phyloP scores from a whole-genome alignment of 176 grass and related monocot species.

The Phoenix roebelenii region DNA sequence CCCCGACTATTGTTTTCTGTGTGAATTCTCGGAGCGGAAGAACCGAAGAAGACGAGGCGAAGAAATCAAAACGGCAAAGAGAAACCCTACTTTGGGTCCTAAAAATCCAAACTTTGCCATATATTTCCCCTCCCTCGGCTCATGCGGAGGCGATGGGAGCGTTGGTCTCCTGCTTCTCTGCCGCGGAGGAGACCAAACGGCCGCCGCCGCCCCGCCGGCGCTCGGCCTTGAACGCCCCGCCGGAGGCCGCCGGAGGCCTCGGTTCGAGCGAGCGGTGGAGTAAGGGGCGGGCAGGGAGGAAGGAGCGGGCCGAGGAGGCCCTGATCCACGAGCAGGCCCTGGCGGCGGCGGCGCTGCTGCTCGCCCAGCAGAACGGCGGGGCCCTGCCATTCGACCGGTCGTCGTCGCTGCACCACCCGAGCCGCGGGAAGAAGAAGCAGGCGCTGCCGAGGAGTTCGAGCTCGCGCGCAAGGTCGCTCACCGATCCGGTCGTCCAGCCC shows the following conservation, averaged over 20 bases:
- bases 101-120: too few relatives aligned
- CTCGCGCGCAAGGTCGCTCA: constrained; percentile 58
- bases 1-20: too few relatives aligned
- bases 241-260: constrained; percentile 17
- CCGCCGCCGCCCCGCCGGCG: constrained; percentile 22
- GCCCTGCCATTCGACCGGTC: constrained; percentile 58
- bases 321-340: constrained; percentile 71
- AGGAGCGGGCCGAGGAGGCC: constrained; percentile 1
- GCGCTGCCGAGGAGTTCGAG: constrained; percentile 67
- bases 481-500: constrained; percentile 70
- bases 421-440: constrained; percentile 39
- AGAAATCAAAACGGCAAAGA: too few relatives aligned
- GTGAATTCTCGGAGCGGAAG: too few relatives aligned
- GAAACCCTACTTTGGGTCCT: too few relatives aligned
- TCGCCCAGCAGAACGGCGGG: constrained; percentile 43
- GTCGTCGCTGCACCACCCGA: constrained; percentile 51
- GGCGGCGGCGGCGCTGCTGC: constrained; percentile 61
- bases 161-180: constrained; percentile 59
- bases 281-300: constrained; percentile 8
- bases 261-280: constrained; percentile 1
- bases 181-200: constrained; percentile 13
- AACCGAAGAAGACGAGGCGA: too few relatives aligned
- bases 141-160: constrained; percentile 40
- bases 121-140: too few relatives aligned
- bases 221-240: neutral